Percentiles rank a stretch among this genome's conserved stretches.
phyloP scores from a whole-genome alignment of 305 asterid genomes.

The Solanum aculeatissimum region DNA sequence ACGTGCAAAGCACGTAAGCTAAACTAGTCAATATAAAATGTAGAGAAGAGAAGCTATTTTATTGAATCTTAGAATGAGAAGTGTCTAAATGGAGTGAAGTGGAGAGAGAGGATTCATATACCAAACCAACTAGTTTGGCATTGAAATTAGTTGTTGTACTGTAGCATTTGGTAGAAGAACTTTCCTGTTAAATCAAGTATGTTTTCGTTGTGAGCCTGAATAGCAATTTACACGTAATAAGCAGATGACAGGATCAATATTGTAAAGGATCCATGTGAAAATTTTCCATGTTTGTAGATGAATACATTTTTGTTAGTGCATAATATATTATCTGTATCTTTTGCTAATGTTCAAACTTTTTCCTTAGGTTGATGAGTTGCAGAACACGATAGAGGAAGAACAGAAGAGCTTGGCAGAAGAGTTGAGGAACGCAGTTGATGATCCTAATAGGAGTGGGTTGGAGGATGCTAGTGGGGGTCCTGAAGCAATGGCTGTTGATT shows the following conservation, averaged over 20 bases:
- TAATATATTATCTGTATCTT: neutral
- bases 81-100: neutral
- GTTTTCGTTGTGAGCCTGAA: neutral
- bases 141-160: neutral
- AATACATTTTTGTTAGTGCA: neutral
- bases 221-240: neutral
- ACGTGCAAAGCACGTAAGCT: too few species aligned
- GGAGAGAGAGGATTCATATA: neutral
- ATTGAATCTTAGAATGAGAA: neutral
- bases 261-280: neutral
- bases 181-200: neutral
- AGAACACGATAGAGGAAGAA: conserved; percentile 86
- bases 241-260: neutral
- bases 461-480: conserved; percentile 51
- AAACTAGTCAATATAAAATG: neutral
- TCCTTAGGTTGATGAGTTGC: conserved; percentile 85
- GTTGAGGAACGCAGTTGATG: conserved; percentile 66
- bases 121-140: neutral
- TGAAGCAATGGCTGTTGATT: conserved; percentile 76
- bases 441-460: conserved; percentile 43
- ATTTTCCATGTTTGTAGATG: neutral
- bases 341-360: conserved; percentile 1
- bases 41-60: neutral
- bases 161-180: neutral
- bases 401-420: conserved; percentile 80